phyloP scores from a whole-genome alignment of 2,329 filamentous ascomycete species.

The Microdochium trichocladiopsis region DNA sequence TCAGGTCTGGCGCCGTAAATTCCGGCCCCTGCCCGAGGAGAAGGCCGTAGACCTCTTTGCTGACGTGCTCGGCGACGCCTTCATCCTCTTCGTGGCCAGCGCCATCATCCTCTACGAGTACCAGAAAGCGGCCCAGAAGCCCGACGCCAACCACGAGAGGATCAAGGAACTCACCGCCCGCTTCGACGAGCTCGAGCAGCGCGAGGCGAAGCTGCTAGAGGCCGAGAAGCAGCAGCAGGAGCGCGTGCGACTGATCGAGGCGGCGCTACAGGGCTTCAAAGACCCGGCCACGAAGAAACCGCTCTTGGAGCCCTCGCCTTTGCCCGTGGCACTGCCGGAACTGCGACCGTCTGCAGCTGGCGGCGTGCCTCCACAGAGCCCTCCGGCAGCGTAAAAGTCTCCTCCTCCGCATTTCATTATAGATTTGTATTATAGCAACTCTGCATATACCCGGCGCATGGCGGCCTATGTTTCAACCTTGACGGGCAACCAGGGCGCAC shows the following conservation, averaged over 20 bases:
- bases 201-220: conserved; percentile 43
- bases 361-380: background rate
- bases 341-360: background rate
- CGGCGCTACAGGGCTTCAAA: conserved; percentile 40
- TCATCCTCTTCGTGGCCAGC: conserved; percentile 53
- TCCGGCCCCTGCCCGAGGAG: conserved; percentile 53
- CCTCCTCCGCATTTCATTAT: background rate
- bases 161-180: conserved; percentile 41
- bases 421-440: background rate
- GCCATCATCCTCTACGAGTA: conserved; percentile 56
- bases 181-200: conserved; percentile 40
- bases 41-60: conserved; percentile 63
- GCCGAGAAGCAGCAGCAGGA: conserved; percentile 34
- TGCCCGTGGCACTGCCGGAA: background rate
- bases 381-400: background rate
- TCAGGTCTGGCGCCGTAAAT: conserved; percentile 56
- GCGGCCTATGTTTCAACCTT: background rate
- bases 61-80: conserved; percentile 56
- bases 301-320: conserved; percentile 29
- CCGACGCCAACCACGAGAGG: conserved; percentile 47
- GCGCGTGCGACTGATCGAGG: conserved; percentile 45
- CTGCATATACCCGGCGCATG: background rate
- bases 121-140: conserved; percentile 50
- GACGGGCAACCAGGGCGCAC: too few relatives aligned
- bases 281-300: conserved; percentile 52